These are phyloP conservation scores for Candida arabinofermentans DNA, from an alignment of 805 yeast species.

Conservation along the genomic window DNA sequence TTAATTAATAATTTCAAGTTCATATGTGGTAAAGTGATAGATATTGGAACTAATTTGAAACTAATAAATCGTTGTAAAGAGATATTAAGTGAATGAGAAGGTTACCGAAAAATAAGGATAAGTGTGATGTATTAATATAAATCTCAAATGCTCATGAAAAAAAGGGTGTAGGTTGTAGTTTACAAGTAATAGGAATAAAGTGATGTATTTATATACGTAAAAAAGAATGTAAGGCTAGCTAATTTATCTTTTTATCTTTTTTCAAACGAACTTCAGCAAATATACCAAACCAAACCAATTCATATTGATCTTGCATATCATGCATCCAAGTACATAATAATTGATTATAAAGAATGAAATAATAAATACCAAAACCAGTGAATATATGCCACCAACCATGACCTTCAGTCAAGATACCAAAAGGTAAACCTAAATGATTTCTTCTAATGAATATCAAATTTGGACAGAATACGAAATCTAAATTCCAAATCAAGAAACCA, in stretches of 20 bases:
- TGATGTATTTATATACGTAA: no score
- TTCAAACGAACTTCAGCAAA: constrained; percentile 43
- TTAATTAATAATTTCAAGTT: constrained; percentile 17
- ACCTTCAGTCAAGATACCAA: constrained; percentile 81
- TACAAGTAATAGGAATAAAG: no score
- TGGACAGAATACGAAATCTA: constrained; percentile 78
- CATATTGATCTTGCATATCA: constrained; percentile 52
- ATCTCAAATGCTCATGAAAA: no score
- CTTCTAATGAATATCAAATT: constrained; percentile 58
- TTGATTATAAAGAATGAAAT: constrained; percentile 75
- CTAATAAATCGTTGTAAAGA: constrained; percentile 1
- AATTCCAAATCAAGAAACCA: constrained; percentile 85
- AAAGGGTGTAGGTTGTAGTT: no score
- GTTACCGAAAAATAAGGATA: not conserved
- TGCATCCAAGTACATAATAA: constrained; percentile 64
- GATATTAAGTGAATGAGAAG: not conserved
- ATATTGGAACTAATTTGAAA: constrained; percentile 4
- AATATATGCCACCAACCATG: constrained; percentile 98
- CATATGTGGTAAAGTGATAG: constrained; percentile 13
- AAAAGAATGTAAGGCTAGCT: not conserved
- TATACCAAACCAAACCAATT: constrained; percentile 54
- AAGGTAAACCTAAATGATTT: constrained; percentile 63
- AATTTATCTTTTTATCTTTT: constrained; percentile 9
- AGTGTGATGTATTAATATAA: no score
- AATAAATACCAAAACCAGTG: constrained; percentile 85